Evolutionary conservation across 352 stramenopile genomes (phyloP).

Genomic region (Globisporangium alternatum): DNA sequence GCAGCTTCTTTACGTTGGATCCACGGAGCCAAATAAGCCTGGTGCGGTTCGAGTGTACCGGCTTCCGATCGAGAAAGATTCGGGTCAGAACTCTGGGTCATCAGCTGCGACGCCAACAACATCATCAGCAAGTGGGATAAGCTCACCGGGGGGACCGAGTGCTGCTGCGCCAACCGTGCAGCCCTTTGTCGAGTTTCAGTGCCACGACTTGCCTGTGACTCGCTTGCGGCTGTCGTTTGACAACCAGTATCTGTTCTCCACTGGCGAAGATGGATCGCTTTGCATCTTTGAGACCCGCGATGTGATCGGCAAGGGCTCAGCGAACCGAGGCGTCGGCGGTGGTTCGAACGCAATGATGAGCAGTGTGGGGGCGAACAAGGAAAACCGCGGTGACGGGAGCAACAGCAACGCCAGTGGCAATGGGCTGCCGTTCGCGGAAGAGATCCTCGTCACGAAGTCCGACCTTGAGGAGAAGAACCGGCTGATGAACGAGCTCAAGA

Average conservation of each 20-base stretch:
- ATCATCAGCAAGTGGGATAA: constrained; percentile 8
- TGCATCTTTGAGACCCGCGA: constrained; percentile 89
- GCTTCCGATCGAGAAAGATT: constrained; percentile 64
- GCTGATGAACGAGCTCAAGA: constrained; percentile 92
- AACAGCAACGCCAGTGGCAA: constrained; percentile 41
- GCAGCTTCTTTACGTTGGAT: constrained; percentile 89
- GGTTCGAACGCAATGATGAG: constrained; percentile 29
- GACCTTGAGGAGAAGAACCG: constrained; percentile 93
- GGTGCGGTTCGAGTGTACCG: constrained; percentile 74
- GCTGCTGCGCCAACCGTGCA: constrained; percentile 12
- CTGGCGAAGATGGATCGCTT: constrained; percentile 89
- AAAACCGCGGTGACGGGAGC: constrained; percentile 20
- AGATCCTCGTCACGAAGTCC: constrained; percentile 92
- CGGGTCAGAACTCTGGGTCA: constrained; percentile 10
- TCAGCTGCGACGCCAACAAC: constrained; percentile 12
- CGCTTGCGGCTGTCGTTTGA: constrained; percentile 79
- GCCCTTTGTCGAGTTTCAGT: constrained; percentile 69
- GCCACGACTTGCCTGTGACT: constrained; percentile 75
- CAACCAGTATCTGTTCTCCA: constrained; percentile 92
- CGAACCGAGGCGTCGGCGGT: constrained; percentile 22
- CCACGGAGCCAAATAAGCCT: constrained; percentile 62
- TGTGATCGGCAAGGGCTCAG: constrained; percentile 43
- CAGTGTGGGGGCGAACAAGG: constrained; percentile 24
- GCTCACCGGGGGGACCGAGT: constrained; percentile 20
- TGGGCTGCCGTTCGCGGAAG: constrained; percentile 83